These are phyloP conservation scores for Neopestalotiopsis sp. DNA, from an alignment of 2,329 filamentous ascomycete genomes.

Conservation along the genomic window DNA sequence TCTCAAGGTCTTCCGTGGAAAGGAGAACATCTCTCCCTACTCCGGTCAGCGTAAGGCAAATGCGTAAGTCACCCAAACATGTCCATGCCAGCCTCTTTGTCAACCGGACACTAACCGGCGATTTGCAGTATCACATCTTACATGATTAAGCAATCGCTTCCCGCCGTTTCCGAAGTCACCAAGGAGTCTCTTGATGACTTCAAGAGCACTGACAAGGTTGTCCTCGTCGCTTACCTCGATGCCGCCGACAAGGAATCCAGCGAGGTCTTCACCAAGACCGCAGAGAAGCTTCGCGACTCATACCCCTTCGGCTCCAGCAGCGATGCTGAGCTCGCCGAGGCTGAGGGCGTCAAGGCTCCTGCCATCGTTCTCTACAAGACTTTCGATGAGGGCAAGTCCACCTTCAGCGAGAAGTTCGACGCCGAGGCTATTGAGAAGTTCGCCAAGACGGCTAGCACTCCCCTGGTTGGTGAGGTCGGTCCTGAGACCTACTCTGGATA, in stretches of 20 bases:
- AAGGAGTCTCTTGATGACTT: constrained; percentile 89
- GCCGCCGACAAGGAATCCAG: constrained; percentile 83
- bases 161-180: constrained; percentile 83
- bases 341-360: constrained; percentile 86
- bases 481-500: constrained; percentile 96
- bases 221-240: constrained; percentile 87
- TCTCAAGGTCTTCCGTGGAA: constrained; percentile 96
- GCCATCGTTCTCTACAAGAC: constrained; percentile 94
- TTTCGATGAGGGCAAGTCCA: constrained; percentile 94
- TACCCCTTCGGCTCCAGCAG: constrained; percentile 91
- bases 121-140: constrained; percentile 71
- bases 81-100: neutral
- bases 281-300: constrained; percentile 80
- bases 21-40: constrained; percentile 82
- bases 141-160: constrained; percentile 98
- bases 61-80: constrained; percentile 53
- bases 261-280: constrained; percentile 78
- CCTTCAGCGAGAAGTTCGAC: constrained; percentile 82
- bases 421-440: constrained; percentile 81
- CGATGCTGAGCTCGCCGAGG: constrained; percentile 84
- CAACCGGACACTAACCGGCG: neutral
- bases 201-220: constrained; percentile 97
- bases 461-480: constrained; percentile 92
- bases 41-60: constrained; percentile 87
- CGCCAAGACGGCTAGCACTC: constrained; percentile 83